These are phyloP conservation scores for Trichoderma asperellum DNA, from an alignment of 2,329 filamentous ascomycete genomes.

Conservation along the genomic window DNA sequence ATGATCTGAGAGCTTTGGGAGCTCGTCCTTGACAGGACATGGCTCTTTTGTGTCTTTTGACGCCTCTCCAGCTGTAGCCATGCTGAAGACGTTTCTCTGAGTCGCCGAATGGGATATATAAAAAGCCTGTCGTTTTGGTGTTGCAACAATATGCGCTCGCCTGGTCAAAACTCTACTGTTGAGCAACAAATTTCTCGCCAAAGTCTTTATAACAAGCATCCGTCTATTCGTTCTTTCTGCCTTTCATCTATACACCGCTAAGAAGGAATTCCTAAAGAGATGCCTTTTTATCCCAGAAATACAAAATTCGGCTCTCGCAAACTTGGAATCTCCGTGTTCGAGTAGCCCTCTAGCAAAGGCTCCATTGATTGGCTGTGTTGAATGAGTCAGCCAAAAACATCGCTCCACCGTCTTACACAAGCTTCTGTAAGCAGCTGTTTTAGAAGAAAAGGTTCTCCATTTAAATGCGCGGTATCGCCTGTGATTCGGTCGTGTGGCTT, in stretches of 20 bases:
- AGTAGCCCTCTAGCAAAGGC: neutral
- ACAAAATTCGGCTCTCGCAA: neutral
- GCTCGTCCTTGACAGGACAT: slow-evolving; percentile 31
- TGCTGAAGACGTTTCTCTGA: neutral
- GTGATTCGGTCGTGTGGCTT: neutral
- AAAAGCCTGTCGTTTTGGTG: neutral
- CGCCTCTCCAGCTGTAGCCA: slow-evolving; percentile 1
- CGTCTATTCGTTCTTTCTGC: neutral
- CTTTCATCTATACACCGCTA: neutral
- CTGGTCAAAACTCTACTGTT: neutral
- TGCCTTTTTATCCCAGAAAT: neutral
- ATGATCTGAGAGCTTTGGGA: slow-evolving; percentile 65
- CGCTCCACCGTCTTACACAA: slow-evolving; percentile 13
- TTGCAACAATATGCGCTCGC: neutral
- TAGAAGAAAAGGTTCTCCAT: neutral
- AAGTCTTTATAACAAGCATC: neutral
- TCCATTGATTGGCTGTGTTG: neutral
- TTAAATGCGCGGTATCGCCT: slow-evolving; percentile 1
- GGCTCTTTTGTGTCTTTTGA: neutral
- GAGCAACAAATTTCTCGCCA: neutral
- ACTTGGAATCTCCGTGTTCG: slow-evolving; percentile 1
- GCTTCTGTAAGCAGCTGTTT: slow-evolving; percentile 15
- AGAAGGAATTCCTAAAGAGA: neutral
- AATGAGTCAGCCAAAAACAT: neutral
- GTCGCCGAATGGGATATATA: neutral